Conservation (phyloP, 2,329 filamentous ascomycete species). For the Cadophora malorum region DNA sequence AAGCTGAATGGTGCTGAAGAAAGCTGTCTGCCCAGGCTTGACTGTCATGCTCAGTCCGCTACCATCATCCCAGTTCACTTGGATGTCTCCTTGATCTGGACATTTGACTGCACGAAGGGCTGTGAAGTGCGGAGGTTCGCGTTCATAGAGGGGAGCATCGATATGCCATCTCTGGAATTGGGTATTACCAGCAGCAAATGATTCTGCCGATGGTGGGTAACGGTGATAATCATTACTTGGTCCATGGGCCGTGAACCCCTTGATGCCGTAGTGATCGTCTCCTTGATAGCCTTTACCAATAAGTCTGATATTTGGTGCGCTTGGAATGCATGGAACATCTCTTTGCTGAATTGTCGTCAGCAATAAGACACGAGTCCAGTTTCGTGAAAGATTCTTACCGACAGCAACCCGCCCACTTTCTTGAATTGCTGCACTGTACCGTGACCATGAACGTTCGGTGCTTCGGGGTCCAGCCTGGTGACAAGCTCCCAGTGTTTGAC, state of each 20-base stretch:
- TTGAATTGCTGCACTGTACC: slow-evolving; percentile 51
- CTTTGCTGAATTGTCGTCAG: slow-evolving; percentile 39
- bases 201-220: slow-evolving; percentile 43
- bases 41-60: slow-evolving; percentile 50
- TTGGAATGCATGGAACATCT: slow-evolving; percentile 49
- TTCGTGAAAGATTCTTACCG: slow-evolving; percentile 24
- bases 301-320: slow-evolving; percentile 52
- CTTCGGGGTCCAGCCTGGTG: slow-evolving; percentile 51
- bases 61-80: slow-evolving; percentile 52
- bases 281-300: slow-evolving; percentile 55
- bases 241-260: slow-evolving; percentile 47
- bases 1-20: slow-evolving; percentile 51
- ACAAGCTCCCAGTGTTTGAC: slow-evolving; percentile 55
- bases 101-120: slow-evolving; percentile 50
- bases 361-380: no score
- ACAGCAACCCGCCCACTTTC: slow-evolving; percentile 49
- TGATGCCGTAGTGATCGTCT: slow-evolving; percentile 52
- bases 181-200: slow-evolving; percentile 51
- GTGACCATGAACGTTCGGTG: slow-evolving; percentile 51
- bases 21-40: slow-evolving; percentile 52
- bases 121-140: slow-evolving; percentile 52
- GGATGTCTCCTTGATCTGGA: slow-evolving; percentile 47
- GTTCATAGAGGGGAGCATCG: slow-evolving; percentile 53
- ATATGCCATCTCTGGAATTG: slow-evolving; percentile 57
- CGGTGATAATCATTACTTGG: slow-evolving; percentile 49